Evolutionary conservation across 1,284 basidiomycete species (phyloP), one percentile per base, ranked within the genome.

Genomic region (Trametes polyzona): DNA sequence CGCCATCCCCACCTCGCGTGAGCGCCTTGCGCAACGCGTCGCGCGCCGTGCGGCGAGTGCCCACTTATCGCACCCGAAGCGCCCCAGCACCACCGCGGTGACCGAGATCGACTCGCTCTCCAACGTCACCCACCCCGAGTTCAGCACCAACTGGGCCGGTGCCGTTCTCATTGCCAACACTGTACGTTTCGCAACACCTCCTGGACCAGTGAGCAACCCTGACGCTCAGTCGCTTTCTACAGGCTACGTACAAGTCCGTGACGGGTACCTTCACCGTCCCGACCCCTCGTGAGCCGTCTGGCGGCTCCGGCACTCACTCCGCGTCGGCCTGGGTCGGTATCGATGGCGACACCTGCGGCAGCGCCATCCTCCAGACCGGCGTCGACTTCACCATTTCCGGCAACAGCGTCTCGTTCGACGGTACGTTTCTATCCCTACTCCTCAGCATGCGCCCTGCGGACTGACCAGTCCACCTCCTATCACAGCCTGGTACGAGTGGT

Each of bases 401-500:
- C 47, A 52, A 57, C 46, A 14, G 54, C 33, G 62, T 65, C 46
- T 65, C 64, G 26, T 71, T 63, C 56, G 67, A 69, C 41, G 63
- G 69, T 67, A 57, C 17, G 67, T 53, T 11, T 10, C 30, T 14
- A 21, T 17, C 17, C 24, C 11, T 9, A 7, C 4, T 0, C 10
- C 9, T 10, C 17, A 37, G 29, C 27, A 16, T 19, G 9, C 14
- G 3, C 26, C 21, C 17, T 23, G 10, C 35, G 6, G n/a, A 1
- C 19, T 32, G 24, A 19, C 26, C 32, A n/a, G n/a, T 24, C 35
- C 16, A 8, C 14, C 19, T 10, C 32, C 16, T 23, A 23, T 11
- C n/a, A 19, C 52, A 74, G 73, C 71, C 19, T 76, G 74, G 74
- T 76, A 71, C 61, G 74, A 76, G 58, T 76, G 72, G 69, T 76